Evolutionary conservation across 148 eudicot species (phyloP).

Genomic region (Rhododendron mucronatum): DNA sequence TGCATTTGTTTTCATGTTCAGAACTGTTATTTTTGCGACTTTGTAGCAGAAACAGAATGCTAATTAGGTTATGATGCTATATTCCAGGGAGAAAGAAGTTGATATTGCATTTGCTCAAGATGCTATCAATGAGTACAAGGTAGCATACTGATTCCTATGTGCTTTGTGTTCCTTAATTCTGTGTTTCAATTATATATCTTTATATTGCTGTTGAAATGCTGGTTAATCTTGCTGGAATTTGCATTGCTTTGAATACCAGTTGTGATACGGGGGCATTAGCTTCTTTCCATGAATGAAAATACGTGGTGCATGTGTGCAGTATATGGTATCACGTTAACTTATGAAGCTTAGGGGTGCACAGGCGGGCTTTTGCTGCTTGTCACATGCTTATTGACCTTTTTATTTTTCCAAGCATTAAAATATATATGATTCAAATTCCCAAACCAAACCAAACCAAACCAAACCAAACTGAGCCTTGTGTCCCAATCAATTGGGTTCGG

Average conservation of each 20-base stretch:
- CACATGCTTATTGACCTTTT: background rate
- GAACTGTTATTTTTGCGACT: background rate
- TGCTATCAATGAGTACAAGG: constrained; percentile 85
- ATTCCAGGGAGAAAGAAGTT: constrained; percentile 82
- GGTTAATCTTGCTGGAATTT: background rate
- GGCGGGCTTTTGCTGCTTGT: background rate
- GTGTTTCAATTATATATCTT: background rate
- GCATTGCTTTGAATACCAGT: background rate
- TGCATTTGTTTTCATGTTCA: background rate
- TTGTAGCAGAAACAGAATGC: background rate
- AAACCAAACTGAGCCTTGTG: no score
- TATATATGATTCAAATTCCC: background rate
- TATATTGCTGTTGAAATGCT: background rate
- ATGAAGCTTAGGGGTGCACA: background rate
- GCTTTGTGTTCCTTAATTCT: background rate
- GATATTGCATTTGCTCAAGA: constrained; percentile 87
- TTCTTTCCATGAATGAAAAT: background rate
- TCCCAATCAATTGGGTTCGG: no score
- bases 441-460: background rate
- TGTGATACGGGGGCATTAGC: background rate
- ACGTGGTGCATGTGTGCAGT: background rate
- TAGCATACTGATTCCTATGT: constrained; percentile 14
- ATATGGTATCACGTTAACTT: background rate
- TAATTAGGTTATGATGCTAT: constrained; percentile 3
- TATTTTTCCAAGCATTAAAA: background rate